Evolutionary conservation across 192 early-diverging fungal genomes (phyloP), one percentile per base, ranked within the genome.

Genomic region (Glomus cerebriforme): DNA sequence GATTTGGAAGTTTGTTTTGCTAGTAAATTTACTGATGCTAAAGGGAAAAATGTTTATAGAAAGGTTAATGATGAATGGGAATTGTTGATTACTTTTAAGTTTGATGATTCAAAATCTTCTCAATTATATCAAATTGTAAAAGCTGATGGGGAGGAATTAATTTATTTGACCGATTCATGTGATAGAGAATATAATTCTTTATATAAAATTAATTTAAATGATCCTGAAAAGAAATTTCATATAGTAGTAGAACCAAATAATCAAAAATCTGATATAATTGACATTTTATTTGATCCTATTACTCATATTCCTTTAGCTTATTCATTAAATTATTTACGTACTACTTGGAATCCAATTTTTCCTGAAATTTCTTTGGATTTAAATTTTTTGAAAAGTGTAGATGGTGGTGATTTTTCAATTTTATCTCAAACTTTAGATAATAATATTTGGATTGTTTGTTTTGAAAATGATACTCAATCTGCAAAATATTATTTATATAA

Each of bases 341-440:
- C 0, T 22, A 5, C 49, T 6, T 54, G 49, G 49, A 17, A 54
- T 22, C 49, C 17, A 7, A 54, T 54, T 19, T 54, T 5, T 54
- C 6, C 19, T 54, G 49, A 54, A 54, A 7, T 54, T 17, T 54
- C 19, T 22, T 7, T 6, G 17, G 49, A 54, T 54, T 54, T 54
- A 22, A 17, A 54, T 3, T 54, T 54, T 22, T 22, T 54, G 19
- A 54, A 54, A 22, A 54, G 19, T 54, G 49, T 54, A 1, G 49
- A 73, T 74, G 70, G 2, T 12, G 79, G 71, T 19, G 79, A 47
- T 54, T 37, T 79, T 71, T 12, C 39, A 1, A 64, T 79, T 26
- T 10, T 9, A 22, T 79, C 79, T 7, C 79, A 79, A 34, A 59
- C 79, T n/a, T 49, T 74, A 5, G 79, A 79, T 63, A 79, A 79